A percentile compares a stretch with the other conserved stretches of the same genome.
Conservation (phyloP, 495 filamentous ascomycete species). For the Xylaria cubensis region DNA sequence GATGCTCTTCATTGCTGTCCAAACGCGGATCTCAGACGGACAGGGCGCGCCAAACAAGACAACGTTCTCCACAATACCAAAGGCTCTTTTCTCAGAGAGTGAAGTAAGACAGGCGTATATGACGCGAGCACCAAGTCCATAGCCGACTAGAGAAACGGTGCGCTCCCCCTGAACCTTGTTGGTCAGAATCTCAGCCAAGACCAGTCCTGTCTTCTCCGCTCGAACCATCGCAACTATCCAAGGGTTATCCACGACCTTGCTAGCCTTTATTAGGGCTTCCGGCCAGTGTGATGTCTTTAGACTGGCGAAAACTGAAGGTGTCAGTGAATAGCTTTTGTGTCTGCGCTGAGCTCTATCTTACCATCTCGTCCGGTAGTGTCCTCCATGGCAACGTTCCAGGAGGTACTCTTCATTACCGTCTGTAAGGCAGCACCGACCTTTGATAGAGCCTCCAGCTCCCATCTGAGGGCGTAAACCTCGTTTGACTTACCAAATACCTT, state of each 20-base stretch:
- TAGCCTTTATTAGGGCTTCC: slow-evolving; percentile 75
- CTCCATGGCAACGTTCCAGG: slow-evolving; percentile 77
- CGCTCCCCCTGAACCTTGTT: slow-evolving; percentile 89
- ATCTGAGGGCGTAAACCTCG: slow-evolving; percentile 85
- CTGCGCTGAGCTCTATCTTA: slow-evolving; percentile 34
- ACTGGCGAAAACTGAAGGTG: slow-evolving; percentile 67
- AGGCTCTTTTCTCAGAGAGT: slow-evolving; percentile 77
- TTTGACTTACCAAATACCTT: slow-evolving; percentile 68
- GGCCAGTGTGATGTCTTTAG: slow-evolving; percentile 79
- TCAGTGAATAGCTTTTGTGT: slow-evolving; percentile 30
- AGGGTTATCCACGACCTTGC: slow-evolving; percentile 85
- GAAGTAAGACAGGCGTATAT: slow-evolving; percentile 82
- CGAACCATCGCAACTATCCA: slow-evolving; percentile 83
- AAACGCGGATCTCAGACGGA: slow-evolving; percentile 62
- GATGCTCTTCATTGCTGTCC: slow-evolving; percentile 62
- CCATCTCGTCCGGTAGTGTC: slow-evolving; percentile 67
- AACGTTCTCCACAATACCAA: slow-evolving; percentile 85
- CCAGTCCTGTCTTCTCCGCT: slow-evolving; percentile 84
- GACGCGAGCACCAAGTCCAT: slow-evolving; percentile 86
- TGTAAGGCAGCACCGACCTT: slow-evolving; percentile 79
- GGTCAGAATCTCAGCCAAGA: slow-evolving; percentile 87
- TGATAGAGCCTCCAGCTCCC: slow-evolving; percentile 78
- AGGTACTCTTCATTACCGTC: slow-evolving; percentile 73
- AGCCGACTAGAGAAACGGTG: slow-evolving; percentile 86
- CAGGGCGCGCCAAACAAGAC: slow-evolving; percentile 84